Conservation (phyloP, 768 basidiomycete species). For the Leucosporidium scottii region DNA sequence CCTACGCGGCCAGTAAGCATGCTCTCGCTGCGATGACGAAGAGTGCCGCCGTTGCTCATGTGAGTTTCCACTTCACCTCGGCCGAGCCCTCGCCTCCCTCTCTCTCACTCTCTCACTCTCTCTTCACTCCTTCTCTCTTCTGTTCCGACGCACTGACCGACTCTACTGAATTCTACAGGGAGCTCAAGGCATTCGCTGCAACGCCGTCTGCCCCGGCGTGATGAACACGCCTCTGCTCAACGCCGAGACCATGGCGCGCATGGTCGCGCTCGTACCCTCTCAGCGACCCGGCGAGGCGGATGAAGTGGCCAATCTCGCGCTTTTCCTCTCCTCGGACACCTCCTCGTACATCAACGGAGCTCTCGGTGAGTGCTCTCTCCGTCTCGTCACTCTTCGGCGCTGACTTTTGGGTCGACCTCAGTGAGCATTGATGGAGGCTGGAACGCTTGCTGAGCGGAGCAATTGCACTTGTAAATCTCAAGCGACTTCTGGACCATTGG, state of each 20-base stretch:
- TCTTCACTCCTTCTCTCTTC: too few relatives aligned
- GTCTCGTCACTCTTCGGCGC: too few relatives aligned
- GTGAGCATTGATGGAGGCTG: too few relatives aligned
- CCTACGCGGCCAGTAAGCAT: slow-evolving; percentile 8
- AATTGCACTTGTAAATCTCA: too few relatives aligned
- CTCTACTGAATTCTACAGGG: background rate
- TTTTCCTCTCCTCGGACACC: background rate
- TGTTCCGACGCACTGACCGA: background rate
- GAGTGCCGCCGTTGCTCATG: background rate
- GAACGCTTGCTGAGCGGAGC: too few relatives aligned
- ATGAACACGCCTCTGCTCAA: background rate
- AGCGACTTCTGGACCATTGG: too few relatives aligned
- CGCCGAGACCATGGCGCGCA: background rate
- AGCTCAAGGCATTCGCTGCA: slow-evolving; percentile 11
- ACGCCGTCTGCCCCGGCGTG: slow-evolving; percentile 10
- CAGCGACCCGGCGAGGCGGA: background rate
- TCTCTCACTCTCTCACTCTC: too few relatives aligned
- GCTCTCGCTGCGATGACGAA: slow-evolving; percentile 9
- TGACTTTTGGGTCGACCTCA: too few relatives aligned
- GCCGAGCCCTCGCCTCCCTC: too few relatives aligned
- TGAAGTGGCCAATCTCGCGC: background rate
- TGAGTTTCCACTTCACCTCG: too few relatives aligned
- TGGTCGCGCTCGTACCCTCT: background rate
- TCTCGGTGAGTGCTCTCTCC: too few relatives aligned
- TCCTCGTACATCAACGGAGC: background rate